These are phyloP conservation scores for Rhynchosporium secalis DNA, from an alignment of 2,329 filamentous ascomycete genomes.

Conservation along the genomic window DNA sequence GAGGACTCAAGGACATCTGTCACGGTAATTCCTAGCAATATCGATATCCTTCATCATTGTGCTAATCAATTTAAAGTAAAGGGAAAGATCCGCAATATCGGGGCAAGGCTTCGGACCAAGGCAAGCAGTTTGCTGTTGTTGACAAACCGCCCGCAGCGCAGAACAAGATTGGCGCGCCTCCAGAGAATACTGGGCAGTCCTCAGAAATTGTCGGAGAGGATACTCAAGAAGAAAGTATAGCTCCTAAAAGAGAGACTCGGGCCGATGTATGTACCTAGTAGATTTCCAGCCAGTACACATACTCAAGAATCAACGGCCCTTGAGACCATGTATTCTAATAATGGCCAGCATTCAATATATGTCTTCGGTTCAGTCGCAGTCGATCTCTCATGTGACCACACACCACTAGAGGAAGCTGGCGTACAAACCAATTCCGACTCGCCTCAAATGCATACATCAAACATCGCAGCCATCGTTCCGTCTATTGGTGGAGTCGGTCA, in stretches of 20 bases:
- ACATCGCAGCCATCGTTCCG: slow-evolving; percentile 77
- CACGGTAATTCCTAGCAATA: neutral
- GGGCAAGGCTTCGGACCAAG: neutral
- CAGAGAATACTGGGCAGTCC: neutral
- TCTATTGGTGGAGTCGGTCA: slow-evolving; percentile 88
- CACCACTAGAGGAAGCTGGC: slow-evolving; percentile 46
- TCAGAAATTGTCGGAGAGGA: neutral
- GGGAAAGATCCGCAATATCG: neutral
- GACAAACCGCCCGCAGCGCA: neutral
- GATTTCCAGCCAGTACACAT: neutral
- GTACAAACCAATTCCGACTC: neutral
- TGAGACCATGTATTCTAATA: neutral
- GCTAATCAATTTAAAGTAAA: neutral
- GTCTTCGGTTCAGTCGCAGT: slow-evolving; percentile 89
- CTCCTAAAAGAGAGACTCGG: neutral
- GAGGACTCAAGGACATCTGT: neutral
- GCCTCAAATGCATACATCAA: slow-evolving; percentile 69
- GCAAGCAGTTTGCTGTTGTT: neutral
- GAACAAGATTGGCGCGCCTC: neutral
- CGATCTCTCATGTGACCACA: slow-evolving; percentile 82
- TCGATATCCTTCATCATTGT: no score
- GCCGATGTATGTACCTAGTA: neutral
- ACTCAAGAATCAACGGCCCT: neutral
- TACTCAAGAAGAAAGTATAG: neutral
- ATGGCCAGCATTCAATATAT: slow-evolving; percentile 53